These are phyloP conservation scores for Luvunga scandens DNA, from an alignment of 345 rosid genomes.

Conservation along the genomic window DNA sequence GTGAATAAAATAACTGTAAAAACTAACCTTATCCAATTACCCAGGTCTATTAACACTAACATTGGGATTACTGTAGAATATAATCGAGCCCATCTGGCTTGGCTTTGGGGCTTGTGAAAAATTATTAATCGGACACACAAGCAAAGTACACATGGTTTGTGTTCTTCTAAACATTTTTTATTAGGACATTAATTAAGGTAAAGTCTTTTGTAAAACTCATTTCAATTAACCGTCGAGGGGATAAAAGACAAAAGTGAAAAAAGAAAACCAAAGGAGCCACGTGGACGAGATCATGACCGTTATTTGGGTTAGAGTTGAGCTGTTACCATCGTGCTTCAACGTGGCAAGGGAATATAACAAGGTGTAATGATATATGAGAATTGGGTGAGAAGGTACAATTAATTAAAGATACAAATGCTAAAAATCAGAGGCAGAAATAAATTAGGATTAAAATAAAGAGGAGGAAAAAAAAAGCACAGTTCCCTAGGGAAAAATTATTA, in stretches of 20 bases:
- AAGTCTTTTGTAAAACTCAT: not conserved
- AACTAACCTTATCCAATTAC: constrained; percentile 35
- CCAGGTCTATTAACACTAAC: not conserved
- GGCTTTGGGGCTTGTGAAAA: not conserved
- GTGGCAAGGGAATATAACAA: constrained; percentile 47
- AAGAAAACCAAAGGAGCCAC: constrained; percentile 15
- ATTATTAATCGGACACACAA: not conserved
- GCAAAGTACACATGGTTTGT: not conserved
- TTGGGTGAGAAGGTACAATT: constrained; percentile 17
- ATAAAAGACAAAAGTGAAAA: not conserved
- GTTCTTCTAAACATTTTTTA: not conserved
- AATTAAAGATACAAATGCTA: constrained; percentile 6
- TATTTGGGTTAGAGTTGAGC: constrained; percentile 34
- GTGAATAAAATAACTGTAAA: not conserved
- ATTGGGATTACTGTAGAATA: constrained; percentile 33
- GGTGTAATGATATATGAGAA: constrained; percentile 28
- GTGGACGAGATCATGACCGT: constrained; percentile 51
- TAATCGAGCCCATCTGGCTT: constrained; percentile 8
- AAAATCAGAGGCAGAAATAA: not conserved
- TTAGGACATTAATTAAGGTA: not conserved
- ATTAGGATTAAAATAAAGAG: not conserved
- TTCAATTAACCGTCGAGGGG: not conserved
- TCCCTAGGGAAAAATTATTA: constrained; percentile 25
- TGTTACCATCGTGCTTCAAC: constrained; percentile 67
- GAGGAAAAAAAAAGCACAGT: constrained; percentile 23